A percentile compares a stretch with the other conserved stretches of the same genome.
Conservation (phyloP, 495 filamentous ascomycete genomes). For the Penicillium egyptiacum region DNA sequence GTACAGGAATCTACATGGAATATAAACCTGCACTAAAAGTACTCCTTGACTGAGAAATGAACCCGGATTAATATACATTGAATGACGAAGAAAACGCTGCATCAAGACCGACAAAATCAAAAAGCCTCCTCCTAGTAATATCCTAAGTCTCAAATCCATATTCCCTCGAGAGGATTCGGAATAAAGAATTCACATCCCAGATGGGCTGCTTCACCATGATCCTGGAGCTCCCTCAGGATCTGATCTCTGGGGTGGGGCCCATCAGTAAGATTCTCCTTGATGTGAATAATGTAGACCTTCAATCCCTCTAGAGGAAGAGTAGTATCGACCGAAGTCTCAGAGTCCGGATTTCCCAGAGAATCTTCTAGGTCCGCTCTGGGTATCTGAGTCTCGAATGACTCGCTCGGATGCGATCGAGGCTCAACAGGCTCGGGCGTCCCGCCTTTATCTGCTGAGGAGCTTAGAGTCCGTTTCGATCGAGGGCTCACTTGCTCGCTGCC, state of each 20-base stretch:
- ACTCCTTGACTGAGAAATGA: background rate
- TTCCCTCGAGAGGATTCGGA: conserved; percentile 53
- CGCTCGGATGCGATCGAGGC: background rate
- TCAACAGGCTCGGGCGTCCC: conserved; percentile 7
- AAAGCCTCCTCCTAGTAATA: background rate
- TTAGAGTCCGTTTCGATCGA: conserved; percentile 26
- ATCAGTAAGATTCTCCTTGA: conserved; percentile 73
- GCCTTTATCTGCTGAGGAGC: background rate
- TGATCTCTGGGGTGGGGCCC: conserved; percentile 59
- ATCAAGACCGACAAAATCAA: background rate
- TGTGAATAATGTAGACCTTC: conserved; percentile 74
- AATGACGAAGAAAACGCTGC: background rate
- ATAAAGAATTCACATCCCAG: conserved; percentile 81
- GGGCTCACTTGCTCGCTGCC: conserved; percentile 27
- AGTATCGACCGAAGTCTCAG: conserved; percentile 24
- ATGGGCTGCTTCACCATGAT: conserved; percentile 57
- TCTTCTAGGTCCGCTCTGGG: conserved; percentile 13
- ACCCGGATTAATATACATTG: background rate
- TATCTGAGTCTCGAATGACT: conserved; percentile 1
- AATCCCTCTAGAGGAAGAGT: conserved; percentile 52
- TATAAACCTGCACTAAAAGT: background rate
- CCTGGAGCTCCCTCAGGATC: conserved; percentile 66
- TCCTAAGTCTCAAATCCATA: conserved; percentile 31
- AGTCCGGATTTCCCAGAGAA: conserved; percentile 15
- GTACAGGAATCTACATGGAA: background rate